Base-by-base conservation (phyloP, 306 rosid species). In the Vigna angularis region DNA sequence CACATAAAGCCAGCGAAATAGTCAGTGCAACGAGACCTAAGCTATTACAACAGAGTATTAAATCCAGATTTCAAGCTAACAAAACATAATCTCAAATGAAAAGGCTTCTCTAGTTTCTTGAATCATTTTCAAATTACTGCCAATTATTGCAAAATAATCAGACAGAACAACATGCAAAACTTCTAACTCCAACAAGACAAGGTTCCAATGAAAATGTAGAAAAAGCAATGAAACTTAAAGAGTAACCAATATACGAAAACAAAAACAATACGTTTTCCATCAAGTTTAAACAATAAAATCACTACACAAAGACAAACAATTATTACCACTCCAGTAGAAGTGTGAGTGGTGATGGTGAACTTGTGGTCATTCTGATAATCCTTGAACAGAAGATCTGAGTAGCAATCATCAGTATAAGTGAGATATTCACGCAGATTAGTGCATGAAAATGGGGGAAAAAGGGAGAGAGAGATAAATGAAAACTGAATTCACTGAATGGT, bases 301-400 rank as follows among this genome's bases (percentile, higher is more conserved):
- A 15, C 44, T 15, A 30, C 45, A 32, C 45, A 32, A 30, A 32
- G 45, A 62, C 45, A 61, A 61, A 50, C 0, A 80, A 10, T 20
- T 10, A 53, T 88, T 85, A 95, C 98, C 61, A 95, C 79, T 82
- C 98, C 98, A 53, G 79, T 7, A 51, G 89, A 58, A 49, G 98
- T 88, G 74, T 83, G 80, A 56, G 98, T 92, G 57, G 96, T 89
- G 86, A 95, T 71, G 68, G 97, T 86, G 86, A 95, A 89, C 86
- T 92, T 95, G 90, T 94, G 97, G 84, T 95, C 98, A 73, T 83
- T 85, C 87, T 92, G 98, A 79, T 92, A 95, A 86, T 92, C 98
- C 83, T 85, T 92, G 89, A 88, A 89, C 26, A 95, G 86, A 88
- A 95, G 95, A 88, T 95, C 98, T 94, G 84, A 7, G 55, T 44